phyloP scores from a whole-genome alignment of 2,329 filamentous ascomycete genomes.

The Colletotrichum tropicicola region DNA sequence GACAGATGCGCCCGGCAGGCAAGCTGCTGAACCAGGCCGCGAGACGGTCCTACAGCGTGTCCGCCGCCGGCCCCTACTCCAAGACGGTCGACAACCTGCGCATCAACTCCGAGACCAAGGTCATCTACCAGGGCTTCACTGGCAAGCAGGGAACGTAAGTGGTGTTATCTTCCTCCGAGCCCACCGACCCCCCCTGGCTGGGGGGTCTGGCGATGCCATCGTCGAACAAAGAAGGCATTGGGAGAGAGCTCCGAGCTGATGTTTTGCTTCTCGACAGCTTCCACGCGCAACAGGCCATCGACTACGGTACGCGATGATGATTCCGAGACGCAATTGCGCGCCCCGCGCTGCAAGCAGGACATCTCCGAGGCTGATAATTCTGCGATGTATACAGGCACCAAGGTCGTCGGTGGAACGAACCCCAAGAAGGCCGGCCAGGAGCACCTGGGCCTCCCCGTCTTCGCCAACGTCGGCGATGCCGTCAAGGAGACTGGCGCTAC shows the following conservation, averaged over 20 bases:
- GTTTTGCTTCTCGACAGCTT: conserved; percentile 67
- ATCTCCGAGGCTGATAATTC: conserved; percentile 39
- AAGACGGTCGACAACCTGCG: conserved; percentile 85
- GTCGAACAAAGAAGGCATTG: neutral
- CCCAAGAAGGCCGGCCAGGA: conserved; percentile 95
- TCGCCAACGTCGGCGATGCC: conserved; percentile 87
- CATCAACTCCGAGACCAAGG: conserved; percentile 92
- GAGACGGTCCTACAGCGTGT: conserved; percentile 78
- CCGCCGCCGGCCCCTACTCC: conserved; percentile 74
- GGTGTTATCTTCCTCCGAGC: conserved; percentile 9
- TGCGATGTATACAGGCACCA: conserved; percentile 74
- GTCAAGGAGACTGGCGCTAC: conserved; percentile 90
- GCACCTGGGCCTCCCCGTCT: conserved; percentile 93
- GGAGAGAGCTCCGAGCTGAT: conserved; percentile 6
- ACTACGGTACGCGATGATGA: conserved; percentile 77
- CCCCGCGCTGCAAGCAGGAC: neutral
- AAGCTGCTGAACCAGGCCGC: conserved; percentile 71
- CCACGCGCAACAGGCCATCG: conserved; percentile 97
- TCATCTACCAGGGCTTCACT: conserved; percentile 97
- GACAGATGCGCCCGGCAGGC: conserved; percentile 74
- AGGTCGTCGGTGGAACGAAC: conserved; percentile 98
- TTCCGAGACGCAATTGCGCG: conserved; percentile 8
- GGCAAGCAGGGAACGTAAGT: conserved; percentile 95
- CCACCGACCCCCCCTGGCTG: neutral
- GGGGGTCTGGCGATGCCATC: neutral